Conservation (phyloP, 176 grass and related monocot species). For the Secale cereale region DNA sequence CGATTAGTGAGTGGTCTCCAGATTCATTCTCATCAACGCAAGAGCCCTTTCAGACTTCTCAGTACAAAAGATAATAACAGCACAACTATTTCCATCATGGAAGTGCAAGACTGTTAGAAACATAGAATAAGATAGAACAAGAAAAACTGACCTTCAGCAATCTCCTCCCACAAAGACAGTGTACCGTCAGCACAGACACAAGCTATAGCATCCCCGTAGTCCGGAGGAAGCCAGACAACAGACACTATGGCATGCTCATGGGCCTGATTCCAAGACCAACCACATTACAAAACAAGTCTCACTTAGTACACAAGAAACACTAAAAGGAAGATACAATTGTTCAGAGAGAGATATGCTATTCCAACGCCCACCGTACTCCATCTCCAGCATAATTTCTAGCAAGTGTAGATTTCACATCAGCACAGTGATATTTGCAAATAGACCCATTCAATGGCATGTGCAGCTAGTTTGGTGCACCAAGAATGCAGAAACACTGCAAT, state of each 20-base stretch:
- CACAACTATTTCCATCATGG: background rate
- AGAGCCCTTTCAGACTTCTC: background rate
- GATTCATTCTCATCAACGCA: background rate
- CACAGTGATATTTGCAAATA: background rate
- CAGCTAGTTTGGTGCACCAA: background rate
- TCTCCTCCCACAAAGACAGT: constrained; percentile 95
- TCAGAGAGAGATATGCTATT: background rate
- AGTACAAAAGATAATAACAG: background rate
- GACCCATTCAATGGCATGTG: background rate
- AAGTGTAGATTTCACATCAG: background rate
- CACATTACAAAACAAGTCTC: constrained; percentile 17
- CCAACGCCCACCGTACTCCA: background rate
- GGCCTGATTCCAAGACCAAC: constrained; percentile 46
- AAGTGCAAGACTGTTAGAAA: background rate
- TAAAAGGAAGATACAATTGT: background rate
- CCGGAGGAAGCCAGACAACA: constrained; percentile 75
- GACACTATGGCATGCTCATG: constrained; percentile 49
- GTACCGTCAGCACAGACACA: constrained; percentile 74
- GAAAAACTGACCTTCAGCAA: constrained; percentile 52
- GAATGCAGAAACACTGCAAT: background rate
- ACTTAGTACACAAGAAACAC: background rate
- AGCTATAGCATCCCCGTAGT: constrained; percentile 85
- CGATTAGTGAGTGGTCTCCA: background rate
- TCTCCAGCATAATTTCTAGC: background rate
- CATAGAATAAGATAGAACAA: background rate